Percentiles rank a stretch among this genome's conserved stretches.
Conservation (phyloP, 495 filamentous ascomycete species). For the Xylaria flabelliformis region DNA sequence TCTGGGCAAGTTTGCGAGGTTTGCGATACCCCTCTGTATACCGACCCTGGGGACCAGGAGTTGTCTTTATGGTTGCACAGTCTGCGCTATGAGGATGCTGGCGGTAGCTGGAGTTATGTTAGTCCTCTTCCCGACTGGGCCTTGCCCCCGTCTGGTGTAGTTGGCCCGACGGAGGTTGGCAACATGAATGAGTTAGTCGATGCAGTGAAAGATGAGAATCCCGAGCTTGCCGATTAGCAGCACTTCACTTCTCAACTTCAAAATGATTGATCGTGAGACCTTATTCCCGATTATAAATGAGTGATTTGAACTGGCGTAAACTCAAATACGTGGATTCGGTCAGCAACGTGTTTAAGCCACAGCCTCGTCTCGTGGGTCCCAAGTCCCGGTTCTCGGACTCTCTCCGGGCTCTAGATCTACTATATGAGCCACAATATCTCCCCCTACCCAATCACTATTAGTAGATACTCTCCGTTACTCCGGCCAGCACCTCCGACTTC, state of each 20-base stretch:
- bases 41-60: constrained; percentile 88
- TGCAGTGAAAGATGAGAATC: constrained; percentile 47
- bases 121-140: constrained; percentile 88
- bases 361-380: constrained; percentile 23
- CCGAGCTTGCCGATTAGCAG: constrained; percentile 35
- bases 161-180: constrained; percentile 65
- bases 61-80: constrained; percentile 94
- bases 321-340: background rate
- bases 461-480: constrained; percentile 14
- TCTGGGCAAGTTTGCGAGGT: constrained; percentile 80
- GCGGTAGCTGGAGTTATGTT: constrained; percentile 84
- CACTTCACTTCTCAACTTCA: background rate
- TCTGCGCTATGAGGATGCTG: constrained; percentile 79
- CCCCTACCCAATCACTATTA: constrained; percentile 9
- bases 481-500: background rate
- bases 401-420: constrained; percentile 31
- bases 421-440: constrained; percentile 1
- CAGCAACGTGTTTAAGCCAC: background rate
- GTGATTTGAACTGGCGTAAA: background rate
- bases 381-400: constrained; percentile 36
- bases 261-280: background rate
- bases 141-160: constrained; percentile 69
- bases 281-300: background rate
- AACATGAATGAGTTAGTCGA: constrained; percentile 59
- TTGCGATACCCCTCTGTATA: constrained; percentile 88